Evolutionary conservation across 2,329 filamentous ascomycete genomes (phyloP), one percentile per base, ranked within the genome.

Genomic region (Bipolaris victoriae): DNA sequence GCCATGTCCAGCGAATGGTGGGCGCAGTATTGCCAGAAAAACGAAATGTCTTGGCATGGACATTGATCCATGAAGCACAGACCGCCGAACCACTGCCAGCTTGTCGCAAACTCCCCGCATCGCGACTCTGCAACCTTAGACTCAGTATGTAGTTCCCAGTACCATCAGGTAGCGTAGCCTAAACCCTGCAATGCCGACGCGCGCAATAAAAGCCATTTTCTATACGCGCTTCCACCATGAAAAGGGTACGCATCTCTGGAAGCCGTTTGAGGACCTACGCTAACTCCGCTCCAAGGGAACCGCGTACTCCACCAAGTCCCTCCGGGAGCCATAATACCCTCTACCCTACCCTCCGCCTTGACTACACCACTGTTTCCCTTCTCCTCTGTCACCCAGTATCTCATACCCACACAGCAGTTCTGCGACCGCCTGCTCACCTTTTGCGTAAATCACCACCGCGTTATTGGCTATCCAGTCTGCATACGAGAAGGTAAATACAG

Each of bases 361-460:
- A 85, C 81, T 70, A 80, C 82, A 10, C 88, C 89, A 3, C 86
- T 97, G 61, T 86, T 97, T 71, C 88, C 92, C 77, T 98, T 97
- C 78, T 86, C 90, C 63, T 88, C 91, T 49, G 85, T 98, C 65
- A 90, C 91, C 15, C 89, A 94, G 74, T 97, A 96, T 80, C 89
- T 99, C 71, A 97, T 99, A 70, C 95, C 95, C 16, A 90, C 91
- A 52, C 92, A 97, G 77, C 90, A 94, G 69, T 95, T 99, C 73
- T 97, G 94, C 83, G 96, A 97, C 75, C 91, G 92, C 63, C 88
- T 93, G 59, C 84, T 98, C 60, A 90, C 90, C 26, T 88, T 96
- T 54, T 86, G 83, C 67, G 81, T 80, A n/a, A 89, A 89, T 75
- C 89, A 91, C 44, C 90, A 93, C 76, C 87, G 88, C 56, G 87